phyloP scores from a whole-genome alignment of 2,329 filamentous ascomycete genomes.

The Leptographium wingfieldii region DNA sequence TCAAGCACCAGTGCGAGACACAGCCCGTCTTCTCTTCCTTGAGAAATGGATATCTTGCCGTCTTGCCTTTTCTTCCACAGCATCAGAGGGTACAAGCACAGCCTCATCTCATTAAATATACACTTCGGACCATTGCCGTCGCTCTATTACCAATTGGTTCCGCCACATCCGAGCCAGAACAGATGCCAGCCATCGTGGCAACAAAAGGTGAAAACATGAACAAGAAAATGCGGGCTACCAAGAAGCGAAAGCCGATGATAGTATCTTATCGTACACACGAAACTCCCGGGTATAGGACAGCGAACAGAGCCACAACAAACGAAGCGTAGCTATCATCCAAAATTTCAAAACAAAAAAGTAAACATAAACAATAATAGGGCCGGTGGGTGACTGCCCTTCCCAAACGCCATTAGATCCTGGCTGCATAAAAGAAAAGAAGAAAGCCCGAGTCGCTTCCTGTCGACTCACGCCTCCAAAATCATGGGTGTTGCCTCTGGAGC shows the following conservation, averaged over 20 bases:
- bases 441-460: not conserved
- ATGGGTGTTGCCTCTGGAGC: constrained; percentile 15
- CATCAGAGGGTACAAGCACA: not conserved
- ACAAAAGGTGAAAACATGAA: not conserved
- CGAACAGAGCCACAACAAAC: not conserved
- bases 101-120: not conserved
- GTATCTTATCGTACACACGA: not conserved
- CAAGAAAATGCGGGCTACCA: constrained; percentile 16
- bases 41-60: too few relatives aligned
- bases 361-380: constrained; percentile 11
- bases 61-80: too few relatives aligned
- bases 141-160: not conserved
- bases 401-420: not conserved
- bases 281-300: constrained; percentile 3
- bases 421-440: constrained; percentile 4
- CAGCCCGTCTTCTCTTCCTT: too few relatives aligned
- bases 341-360: not conserved
- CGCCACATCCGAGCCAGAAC: not conserved
- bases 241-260: constrained; percentile 13
- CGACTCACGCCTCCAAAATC: constrained; percentile 15
- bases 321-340: constrained; percentile 3
- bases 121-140: not conserved
- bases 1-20: too few relatives aligned
- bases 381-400: not conserved
- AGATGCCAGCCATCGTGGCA: not conserved